Evolutionary conservation across 1,284 basidiomycete genomes (phyloP), one percentile per base, ranked within the genome.

Genomic region (Sanguinoderma infundibulare): DNA sequence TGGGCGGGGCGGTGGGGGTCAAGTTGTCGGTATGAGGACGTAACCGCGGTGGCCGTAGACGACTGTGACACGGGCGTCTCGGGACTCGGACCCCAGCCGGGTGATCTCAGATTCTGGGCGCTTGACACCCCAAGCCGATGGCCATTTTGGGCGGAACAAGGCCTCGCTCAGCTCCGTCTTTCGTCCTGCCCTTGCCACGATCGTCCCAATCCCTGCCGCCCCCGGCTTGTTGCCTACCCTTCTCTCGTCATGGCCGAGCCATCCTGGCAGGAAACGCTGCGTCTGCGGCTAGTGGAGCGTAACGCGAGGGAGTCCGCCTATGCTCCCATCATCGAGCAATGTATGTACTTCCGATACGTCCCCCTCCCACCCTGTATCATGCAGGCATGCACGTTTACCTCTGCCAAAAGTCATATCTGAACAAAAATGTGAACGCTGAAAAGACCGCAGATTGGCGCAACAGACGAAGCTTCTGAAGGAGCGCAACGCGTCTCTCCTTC

Each of bases 391-490:
- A 20, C 24, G 42, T 5, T 26, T 66, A 63, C 66, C 67, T 60
- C 65, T 66, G 53, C 53, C 53, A 28, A 20, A 40, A 28, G 22
- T 28, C 49, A 46, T 42, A 35, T 51, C n/a, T 28, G 26, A 26
- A 65, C 62, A 51, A 42, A 62, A 60, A 67, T 67, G 60, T 70
- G 70, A 70, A 73, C 71, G 70, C 72, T 74, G 72, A 71, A 67
- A 78, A 96, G 94, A 96, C 81, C 89, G 91, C 67, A 87, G 93
- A 72, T 83, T 98, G 66, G 94, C 94, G 3, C 92, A 94, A 71
- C 94, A 95, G 73, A 92, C 95, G 30, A 89, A 93, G 70, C 83
- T 95, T 17, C 82, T 97, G 70, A 96, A 94, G 74, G 91, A 96
- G 72, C 86, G 95, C 55, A 97, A 98, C 83, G 84, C 87, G 30